Percentiles rank a stretch among this genome's conserved stretches.
phyloP scores from a whole-genome alignment of 345 rosid genomes.

The Hibiscus syriacus region DNA sequence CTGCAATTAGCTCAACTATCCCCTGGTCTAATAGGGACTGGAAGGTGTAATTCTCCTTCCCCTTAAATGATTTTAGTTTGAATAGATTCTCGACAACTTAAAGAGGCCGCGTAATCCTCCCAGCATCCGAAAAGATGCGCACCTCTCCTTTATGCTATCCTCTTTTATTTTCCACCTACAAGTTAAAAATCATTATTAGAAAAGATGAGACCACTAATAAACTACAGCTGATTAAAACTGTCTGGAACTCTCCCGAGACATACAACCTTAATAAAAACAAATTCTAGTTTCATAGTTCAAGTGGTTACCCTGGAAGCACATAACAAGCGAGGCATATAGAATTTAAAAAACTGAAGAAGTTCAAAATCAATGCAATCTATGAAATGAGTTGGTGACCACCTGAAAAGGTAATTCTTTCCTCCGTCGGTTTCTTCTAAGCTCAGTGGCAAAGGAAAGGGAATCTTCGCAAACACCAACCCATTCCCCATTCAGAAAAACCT shows the following conservation, averaged over 20 bases:
- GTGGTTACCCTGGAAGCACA: background rate
- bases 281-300: background rate
- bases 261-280: background rate
- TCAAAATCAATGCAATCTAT: background rate
- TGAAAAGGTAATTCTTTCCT: slow-evolving; percentile 51
- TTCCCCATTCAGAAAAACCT: slow-evolving; percentile 78
- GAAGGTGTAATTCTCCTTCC: slow-evolving; percentile 33
- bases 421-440: slow-evolving; percentile 53
- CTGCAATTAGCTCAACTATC: slow-evolving; percentile 65
- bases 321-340: background rate
- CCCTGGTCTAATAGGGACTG: slow-evolving; percentile 56
- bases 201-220: background rate
- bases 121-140: slow-evolving; percentile 76
- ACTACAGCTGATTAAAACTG: background rate
- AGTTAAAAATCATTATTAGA: slow-evolving; percentile 7
- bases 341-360: background rate
- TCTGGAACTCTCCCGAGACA: background rate
- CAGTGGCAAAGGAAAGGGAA: slow-evolving; percentile 43
- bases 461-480: slow-evolving; percentile 78
- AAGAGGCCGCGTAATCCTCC: slow-evolving; percentile 89
- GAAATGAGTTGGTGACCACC: slow-evolving; percentile 29
- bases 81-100: slow-evolving; percentile 58
- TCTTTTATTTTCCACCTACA: slow-evolving; percentile 75
- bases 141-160: slow-evolving; percentile 65
- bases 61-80: slow-evolving; percentile 44